Evolutionary conservation across 768 basidiomycete genomes (phyloP), one percentile per base, ranked within the genome.

Genomic region (Sarcodon sp.): DNA sequence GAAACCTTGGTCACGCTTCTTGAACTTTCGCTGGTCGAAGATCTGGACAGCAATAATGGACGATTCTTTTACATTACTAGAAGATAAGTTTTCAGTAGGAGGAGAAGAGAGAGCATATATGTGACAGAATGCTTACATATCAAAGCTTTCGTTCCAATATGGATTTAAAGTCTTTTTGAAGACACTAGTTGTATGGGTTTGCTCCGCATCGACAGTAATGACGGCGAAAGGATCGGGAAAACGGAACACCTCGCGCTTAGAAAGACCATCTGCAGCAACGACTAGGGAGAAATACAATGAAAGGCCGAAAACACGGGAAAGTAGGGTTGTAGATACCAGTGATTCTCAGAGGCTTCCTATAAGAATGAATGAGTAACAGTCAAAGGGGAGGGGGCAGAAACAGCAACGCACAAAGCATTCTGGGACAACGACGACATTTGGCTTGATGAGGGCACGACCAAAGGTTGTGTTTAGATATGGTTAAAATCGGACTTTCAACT

Each of bases 1-100:
- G 66, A 99, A 99, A 1, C 96, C 96, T 62, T 98, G 96, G 63
- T 99, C 96, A 58, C 85, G 82, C 66, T 87, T 77, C 74, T 99
- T 99, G 72, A 98, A 98, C 68, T 99, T 99, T 64, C 91, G 83
- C 66, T 98, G 94, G 67, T 99, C 96, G 56, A 98, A 98, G 57
- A 98, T 96, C 67, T 99, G 96, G 1, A 98, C 93, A 4, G 91
- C 90, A 50, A 99, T 79, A 44, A 98, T 88, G 13, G 93, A 97
- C n/a, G 88, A 90, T 56, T 99, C 96, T 64, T 92, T 94, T 61
- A 96, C 94, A 46, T 78, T 87, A 55, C 93, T 97, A 56, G 21
- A 36, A 31, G 50, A 48, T 51, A 50, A 53, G 41, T 10, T 21
- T 18, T 33, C 38, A 32, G 15, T 10, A 39, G 12, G 13, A 1